A percentile compares a stretch with the other conserved stretches of the same genome.
Evolutionary conservation across 768 basidiomycete species (phyloP).

Genomic region (Thelephora ganbajun): DNA sequence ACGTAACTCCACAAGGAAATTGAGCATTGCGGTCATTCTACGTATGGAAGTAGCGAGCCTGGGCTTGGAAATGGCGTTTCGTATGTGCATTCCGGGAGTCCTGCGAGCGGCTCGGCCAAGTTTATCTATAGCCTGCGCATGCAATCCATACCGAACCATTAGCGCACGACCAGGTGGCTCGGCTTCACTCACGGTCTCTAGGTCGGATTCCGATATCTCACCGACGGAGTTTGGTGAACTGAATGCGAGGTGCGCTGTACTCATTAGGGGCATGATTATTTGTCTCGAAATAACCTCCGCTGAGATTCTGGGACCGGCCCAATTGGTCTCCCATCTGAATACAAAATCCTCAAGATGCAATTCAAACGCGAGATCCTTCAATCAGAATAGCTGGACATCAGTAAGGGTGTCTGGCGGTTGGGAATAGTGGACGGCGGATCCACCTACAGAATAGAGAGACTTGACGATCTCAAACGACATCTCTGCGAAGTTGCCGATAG

Average conservation of each 20-base stretch:
- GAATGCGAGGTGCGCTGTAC: constrained; percentile 54
- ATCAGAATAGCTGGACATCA: constrained; percentile 6
- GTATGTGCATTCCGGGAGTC: constrained; percentile 56
- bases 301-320: constrained; percentile 46
- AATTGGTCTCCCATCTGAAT: constrained; percentile 72
- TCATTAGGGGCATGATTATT: constrained; percentile 65
- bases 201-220: constrained; percentile 39
- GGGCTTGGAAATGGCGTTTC: constrained; percentile 56
- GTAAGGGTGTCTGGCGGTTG: too few species aligned
- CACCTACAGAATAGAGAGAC: constrained; percentile 44
- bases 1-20: constrained; percentile 55
- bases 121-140: constrained; percentile 48
- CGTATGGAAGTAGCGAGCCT: constrained; percentile 51
- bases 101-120: constrained; percentile 56
- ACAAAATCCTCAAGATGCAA: constrained; percentile 46
- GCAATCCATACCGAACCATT: constrained; percentile 4
- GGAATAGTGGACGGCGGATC: constrained; percentile 4
- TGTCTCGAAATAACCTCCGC: constrained; percentile 69
- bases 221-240: constrained; percentile 41
- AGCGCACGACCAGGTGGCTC: constrained; percentile 4
- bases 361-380: constrained; percentile 54
- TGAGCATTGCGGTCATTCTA: constrained; percentile 61
- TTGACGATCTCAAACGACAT: constrained; percentile 44
- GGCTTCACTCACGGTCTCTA: constrained; percentile 43
- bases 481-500: constrained; percentile 44